Conservation (phyloP, 805 yeast genomes). For the Debaryomyces prosopidis region DNA sequence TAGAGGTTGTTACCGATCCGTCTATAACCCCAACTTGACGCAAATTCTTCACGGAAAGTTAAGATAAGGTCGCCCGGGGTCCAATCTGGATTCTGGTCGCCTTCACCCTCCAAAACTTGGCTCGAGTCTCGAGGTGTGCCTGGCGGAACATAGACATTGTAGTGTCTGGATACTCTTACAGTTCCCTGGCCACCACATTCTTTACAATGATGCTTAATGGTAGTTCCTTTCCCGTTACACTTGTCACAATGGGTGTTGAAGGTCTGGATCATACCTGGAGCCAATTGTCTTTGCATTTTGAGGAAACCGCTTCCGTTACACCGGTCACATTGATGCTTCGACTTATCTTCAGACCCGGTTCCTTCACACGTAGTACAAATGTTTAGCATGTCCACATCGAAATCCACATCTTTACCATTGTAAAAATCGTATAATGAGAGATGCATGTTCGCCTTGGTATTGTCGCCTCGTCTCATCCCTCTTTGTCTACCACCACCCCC, state of each 20-base stretch:
- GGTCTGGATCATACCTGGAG: constrained; percentile 88
- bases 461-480: constrained; percentile 59
- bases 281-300: constrained; percentile 69
- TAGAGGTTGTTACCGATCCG: constrained; percentile 73
- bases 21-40: constrained; percentile 77
- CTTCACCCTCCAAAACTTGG: constrained; percentile 68
- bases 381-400: constrained; percentile 67
- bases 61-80: constrained; percentile 77
- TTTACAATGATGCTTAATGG: constrained; percentile 63
- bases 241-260: constrained; percentile 75
- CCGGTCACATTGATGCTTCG: constrained; percentile 58
- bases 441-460: constrained; percentile 55
- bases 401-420: constrained; percentile 63
- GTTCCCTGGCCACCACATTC: constrained; percentile 74
- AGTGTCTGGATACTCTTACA: constrained; percentile 52
- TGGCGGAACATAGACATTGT: constrained; percentile 62
- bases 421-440: constrained; percentile 67
- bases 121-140: constrained; percentile 67
- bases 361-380: constrained; percentile 80
- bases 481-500: constrained; percentile 24
- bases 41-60: constrained; percentile 55
- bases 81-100: constrained; percentile 82
- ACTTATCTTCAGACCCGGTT: constrained; percentile 80
- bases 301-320: constrained; percentile 80
- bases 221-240: constrained; percentile 78